A percentile compares a stretch with the other conserved stretches of the same genome.
These are phyloP conservation scores for Sergeia podlipaevii DNA, from an alignment of 208 protist genomes.

Conservation along the genomic window DNA sequence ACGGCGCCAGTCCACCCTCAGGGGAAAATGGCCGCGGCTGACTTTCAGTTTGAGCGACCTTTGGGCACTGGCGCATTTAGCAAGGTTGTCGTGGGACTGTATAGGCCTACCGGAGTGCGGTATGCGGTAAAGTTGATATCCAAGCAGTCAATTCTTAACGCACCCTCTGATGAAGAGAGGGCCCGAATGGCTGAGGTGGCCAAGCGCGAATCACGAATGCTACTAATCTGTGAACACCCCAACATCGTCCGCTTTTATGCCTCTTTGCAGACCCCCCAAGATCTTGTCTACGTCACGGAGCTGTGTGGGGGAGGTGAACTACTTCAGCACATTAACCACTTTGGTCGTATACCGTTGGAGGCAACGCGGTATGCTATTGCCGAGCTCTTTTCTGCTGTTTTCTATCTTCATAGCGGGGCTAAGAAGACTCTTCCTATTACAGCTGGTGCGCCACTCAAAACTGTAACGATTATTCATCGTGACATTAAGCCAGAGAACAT, in stretches of 20 bases:
- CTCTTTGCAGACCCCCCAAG: constrained; percentile 78
- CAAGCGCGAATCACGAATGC: constrained; percentile 76
- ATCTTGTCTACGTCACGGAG: constrained; percentile 86
- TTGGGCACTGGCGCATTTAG: constrained; percentile 86
- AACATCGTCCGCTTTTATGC: constrained; percentile 85
- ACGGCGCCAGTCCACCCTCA: too few species aligned
- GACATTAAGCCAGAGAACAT: constrained; percentile 97
- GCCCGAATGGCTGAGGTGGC: constrained; percentile 84
- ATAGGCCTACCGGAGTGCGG: constrained; percentile 51
- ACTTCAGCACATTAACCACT: constrained; percentile 51
- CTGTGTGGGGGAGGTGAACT: constrained; percentile 86
- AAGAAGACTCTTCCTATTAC: constrained; percentile 27
- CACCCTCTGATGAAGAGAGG: constrained; percentile 79
- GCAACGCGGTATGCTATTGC: constrained; percentile 82
- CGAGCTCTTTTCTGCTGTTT: constrained; percentile 94
- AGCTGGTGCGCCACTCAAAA: constrained; percentile 21
- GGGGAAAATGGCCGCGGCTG: constrained; percentile 55
- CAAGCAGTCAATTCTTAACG: constrained; percentile 79
- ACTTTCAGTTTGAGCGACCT: constrained; percentile 73
- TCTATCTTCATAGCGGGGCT: constrained; percentile 92
- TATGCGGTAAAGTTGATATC: constrained; percentile 88
- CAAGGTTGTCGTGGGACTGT: constrained; percentile 76
- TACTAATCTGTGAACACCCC: constrained; percentile 86
- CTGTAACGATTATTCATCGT: constrained; percentile 89
- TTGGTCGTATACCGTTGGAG: constrained; percentile 72